A percentile compares a stretch with the other conserved stretches of the same genome.
These are phyloP conservation scores for Lycium barbarum DNA, from an alignment of 257 asterid species.

Conservation along the genomic window DNA sequence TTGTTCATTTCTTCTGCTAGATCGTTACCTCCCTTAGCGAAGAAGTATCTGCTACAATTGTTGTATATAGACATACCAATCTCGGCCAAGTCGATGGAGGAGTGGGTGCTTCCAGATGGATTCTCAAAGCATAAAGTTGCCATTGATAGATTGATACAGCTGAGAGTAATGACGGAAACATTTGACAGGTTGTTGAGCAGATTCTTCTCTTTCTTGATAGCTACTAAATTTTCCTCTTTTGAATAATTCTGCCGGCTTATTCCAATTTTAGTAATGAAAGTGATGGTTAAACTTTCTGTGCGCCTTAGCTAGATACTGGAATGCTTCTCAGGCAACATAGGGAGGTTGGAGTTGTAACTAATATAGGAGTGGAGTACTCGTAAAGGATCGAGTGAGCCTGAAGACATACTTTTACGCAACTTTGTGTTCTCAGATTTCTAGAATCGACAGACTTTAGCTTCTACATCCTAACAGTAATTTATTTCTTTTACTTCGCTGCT, in stretches of 20 bases:
- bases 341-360: conserved; percentile 2
- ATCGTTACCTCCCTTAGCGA: conserved; percentile 93
- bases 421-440: background rate
- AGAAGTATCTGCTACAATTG: conserved; percentile 85
- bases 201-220: conserved; percentile 14
- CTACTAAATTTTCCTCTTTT: background rate
- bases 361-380: background rate
- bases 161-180: conserved; percentile 81
- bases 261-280: background rate
- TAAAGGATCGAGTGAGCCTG: background rate
- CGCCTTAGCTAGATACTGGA: background rate
- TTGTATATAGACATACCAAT: conserved; percentile 73
- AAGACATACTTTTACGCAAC: background rate
- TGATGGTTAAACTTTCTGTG: background rate
- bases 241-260: background rate
- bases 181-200: conserved; percentile 67
- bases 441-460: background rate
- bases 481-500: background rate
- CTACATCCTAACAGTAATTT: background rate
- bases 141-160: conserved; percentile 80
- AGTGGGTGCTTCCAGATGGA: conserved; percentile 91
- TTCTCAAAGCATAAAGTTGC: conserved; percentile 87
- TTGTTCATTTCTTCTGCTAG: conserved; percentile 41
- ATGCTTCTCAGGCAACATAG: background rate
- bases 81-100: conserved; percentile 74